A percentile compares a stretch with the other conserved stretches of the same genome.
phyloP scores from a whole-genome alignment of 345 rosid genomes.

The Eucalyptus curtisii region DNA sequence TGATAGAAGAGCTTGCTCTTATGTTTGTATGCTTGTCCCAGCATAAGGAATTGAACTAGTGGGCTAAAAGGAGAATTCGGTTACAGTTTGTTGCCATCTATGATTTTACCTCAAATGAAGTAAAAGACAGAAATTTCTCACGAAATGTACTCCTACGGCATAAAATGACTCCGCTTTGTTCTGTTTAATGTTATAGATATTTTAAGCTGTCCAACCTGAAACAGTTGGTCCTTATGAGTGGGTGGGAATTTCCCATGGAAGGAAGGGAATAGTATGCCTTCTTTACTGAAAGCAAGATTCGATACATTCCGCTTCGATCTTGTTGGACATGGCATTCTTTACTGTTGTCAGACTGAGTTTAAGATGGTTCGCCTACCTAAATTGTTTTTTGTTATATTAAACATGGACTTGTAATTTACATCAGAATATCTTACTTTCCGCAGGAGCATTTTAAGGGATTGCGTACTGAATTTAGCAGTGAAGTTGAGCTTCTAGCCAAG shows the following conservation, averaged over 20 bases:
- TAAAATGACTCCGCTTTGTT: background rate
- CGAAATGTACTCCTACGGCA: background rate
- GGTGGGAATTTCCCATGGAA: background rate
- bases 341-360: background rate
- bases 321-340: background rate
- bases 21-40: background rate
- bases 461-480: conserved; percentile 76
- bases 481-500: conserved; percentile 86
- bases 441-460: conserved; percentile 67
- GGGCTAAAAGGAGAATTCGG: background rate
- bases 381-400: background rate
- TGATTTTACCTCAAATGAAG: background rate
- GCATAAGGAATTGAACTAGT: background rate
- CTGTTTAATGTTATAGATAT: background rate
- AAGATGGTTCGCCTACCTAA: background rate
- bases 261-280: background rate
- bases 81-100: background rate
- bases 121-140: background rate
- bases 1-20: background rate
- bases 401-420: background rate
- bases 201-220: background rate
- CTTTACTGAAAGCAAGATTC: background rate
- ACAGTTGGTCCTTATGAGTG: background rate
- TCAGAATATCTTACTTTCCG: background rate
- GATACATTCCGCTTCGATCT: background rate